phyloP scores from a whole-genome alignment of 257 asterid genomes.

The Solanum clarkiae region DNA sequence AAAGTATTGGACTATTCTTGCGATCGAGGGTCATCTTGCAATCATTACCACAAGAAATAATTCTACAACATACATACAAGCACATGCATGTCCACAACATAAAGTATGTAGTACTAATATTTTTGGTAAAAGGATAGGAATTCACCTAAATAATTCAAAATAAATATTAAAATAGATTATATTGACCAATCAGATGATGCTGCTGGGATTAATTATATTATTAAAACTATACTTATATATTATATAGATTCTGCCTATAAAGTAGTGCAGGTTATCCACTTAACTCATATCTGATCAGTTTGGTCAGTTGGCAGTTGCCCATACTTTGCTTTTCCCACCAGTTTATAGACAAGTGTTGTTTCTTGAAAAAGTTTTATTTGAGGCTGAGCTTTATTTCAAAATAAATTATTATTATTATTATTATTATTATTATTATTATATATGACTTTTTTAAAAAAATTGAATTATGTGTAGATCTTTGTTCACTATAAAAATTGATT shows the following conservation, averaged over 20 bases:
- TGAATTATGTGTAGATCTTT: no score
- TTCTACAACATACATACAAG: background rate
- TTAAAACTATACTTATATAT: background rate
- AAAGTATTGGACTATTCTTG: background rate
- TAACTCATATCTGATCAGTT: background rate
- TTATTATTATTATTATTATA: no score
- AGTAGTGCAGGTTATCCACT: background rate
- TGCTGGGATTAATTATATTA: background rate
- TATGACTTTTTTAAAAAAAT: no score
- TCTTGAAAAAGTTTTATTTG: background rate
- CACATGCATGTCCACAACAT: background rate
- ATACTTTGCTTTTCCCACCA: background rate
- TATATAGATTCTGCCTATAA: background rate
- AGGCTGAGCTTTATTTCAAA: background rate
- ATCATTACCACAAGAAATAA: background rate
- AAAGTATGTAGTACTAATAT: background rate
- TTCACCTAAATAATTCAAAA: background rate
- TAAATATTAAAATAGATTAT: background rate
- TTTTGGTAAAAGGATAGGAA: background rate
- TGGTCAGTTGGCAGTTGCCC: background rate
- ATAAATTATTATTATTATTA: no score
- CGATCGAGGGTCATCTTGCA: background rate
- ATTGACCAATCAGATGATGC: background rate
- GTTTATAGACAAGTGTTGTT: background rate
- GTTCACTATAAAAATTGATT: no score